Conservation (phyloP, 495 filamentous ascomycete species). For the Aspergillus cristatus region DNA sequence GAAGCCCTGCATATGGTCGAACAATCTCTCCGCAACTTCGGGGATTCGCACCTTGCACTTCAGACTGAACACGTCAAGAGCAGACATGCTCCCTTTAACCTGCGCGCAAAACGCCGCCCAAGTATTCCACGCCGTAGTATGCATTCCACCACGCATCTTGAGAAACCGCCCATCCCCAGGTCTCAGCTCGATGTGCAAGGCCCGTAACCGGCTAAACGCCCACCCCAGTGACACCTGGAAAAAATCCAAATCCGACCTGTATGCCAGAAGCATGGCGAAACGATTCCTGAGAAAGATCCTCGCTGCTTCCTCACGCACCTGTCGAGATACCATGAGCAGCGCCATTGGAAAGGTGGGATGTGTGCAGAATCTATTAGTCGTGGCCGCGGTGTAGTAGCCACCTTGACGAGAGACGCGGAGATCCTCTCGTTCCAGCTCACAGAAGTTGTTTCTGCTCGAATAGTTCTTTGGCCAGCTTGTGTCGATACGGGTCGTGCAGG, state of each 20-base stretch:
- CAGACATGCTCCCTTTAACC: slow-evolving; percentile 7
- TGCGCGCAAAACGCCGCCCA: slow-evolving; percentile 16
- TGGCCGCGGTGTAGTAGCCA: too few relatives aligned
- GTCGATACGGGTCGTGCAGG: slow-evolving; percentile 9
- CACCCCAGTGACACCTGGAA: slow-evolving; percentile 9
- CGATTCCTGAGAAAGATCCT: slow-evolving; percentile 11
- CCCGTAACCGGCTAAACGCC: slow-evolving; percentile 5
- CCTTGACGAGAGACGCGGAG: too few relatives aligned
- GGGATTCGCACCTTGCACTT: slow-evolving; percentile 14
- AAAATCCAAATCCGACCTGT: slow-evolving; percentile 6
- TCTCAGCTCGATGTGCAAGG: slow-evolving; percentile 16
- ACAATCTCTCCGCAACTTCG: slow-evolving; percentile 9
- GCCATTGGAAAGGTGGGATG: slow-evolving; percentile 13
- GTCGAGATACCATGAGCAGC: slow-evolving; percentile 8
- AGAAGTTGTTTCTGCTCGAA: too few relatives aligned
- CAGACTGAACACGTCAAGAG: slow-evolving; percentile 13
- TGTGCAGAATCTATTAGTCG: slow-evolving; percentile 5
- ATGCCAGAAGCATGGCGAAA: slow-evolving; percentile 10
- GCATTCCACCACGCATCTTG: slow-evolving; percentile 2
- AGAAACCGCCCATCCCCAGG: slow-evolving; percentile 12
- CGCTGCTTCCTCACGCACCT: slow-evolving; percentile 5
- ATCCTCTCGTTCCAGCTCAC: too few relatives aligned
- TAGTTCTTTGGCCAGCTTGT: too few relatives aligned
- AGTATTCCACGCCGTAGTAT: slow-evolving; percentile 7
- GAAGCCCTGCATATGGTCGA: slow-evolving; percentile 10